Base-by-base conservation (phyloP, 2,329 filamentous ascomycete genomes). In the Aspergillus brunneoviolaceus region DNA sequence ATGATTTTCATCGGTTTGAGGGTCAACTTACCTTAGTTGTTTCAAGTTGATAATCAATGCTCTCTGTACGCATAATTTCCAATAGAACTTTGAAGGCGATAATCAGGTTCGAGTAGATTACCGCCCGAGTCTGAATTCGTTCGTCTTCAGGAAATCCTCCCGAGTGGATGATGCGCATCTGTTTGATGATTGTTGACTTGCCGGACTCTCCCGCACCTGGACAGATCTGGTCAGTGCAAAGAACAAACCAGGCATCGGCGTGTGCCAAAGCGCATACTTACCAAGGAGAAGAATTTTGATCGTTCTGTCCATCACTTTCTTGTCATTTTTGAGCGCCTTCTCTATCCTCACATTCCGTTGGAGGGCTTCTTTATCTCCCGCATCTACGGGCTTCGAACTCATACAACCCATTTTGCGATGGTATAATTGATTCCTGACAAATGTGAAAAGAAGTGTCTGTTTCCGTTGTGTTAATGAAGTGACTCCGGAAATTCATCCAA, bases 161-260 rank as follows among this genome's bases (percentile, higher is more conserved):
- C 14, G 92, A 88, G 76, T 98, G 95, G 69, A 99, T 97, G 77
- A 99, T 88, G 76, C 94, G 94, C 95, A 99, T 98, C 82, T 98
- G 94, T 81, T 98, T 98, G 66, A 98, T 86, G 61, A 98, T 93
- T 1, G 94, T 98, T 9, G 94, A 97, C 79, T 98, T 98, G 66
- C 94, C 91, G 60, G 90, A 95, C 79, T 98, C 94, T 73, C 94
- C 94, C 70, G 94, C 94, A 76, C 94, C 93, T 97, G 52, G 14
- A 9, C 16, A 51, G 42, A 16, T 56, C 47, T 23, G 51, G 27
- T 50, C 51, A 23, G 49, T 29, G 21, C 29, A 7, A 19, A 21
- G 16, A 33, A 14, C 12, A 21, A 42, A 10, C 14, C 42, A 23
- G 11, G 23, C n/a, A n/a, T 7, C 0, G 23, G 19, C 10, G 23